Base-by-base conservation (phyloP, 441 rosid species). In the Sinapis alba region DNA sequence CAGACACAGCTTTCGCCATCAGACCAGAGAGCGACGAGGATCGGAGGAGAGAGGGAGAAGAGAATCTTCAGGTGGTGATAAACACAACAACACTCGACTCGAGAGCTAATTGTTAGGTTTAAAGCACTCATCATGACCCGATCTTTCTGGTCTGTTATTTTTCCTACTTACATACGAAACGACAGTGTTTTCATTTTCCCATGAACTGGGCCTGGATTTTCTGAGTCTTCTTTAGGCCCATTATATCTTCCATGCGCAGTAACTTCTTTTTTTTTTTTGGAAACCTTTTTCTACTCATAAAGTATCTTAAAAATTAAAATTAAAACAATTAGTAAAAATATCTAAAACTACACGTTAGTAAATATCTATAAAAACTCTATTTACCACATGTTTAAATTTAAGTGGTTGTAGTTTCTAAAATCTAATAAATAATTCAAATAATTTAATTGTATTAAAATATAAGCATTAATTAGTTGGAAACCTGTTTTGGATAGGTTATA, bases 1-100 rank as follows among this genome's bases (percentile, higher is more conserved):
- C 74, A 74, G 81, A 21, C 57, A 67, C 83, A 72, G 86, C 83
- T 62, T 89, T 91, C 79, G 96, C 93, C 98, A 94, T 94, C 76
- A 79, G 13, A 72, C 18, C 3, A 62, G 43, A 78, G 74, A 56
- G 19, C 7, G 51, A 78, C 13, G 74, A 62, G 15, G 71, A 78
- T 73, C 71, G 74, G 75, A 63, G 77, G 50, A 13, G 50, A 70
- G 77, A 64, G 41, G 32, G 74, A 68, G 18, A 13, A 45, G 74
- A 68, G 18, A 13, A 73, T 73, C 67, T 78, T 73, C 27, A 41
- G 16, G 47, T 41, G 16, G 7, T 43, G 50, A 43, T 43, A 4
- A 43, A 13, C 16, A 43, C 50, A 43, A 43, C 50, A 43, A 43
- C 32, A 62, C 62, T 21, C 62, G 18, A 62, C 62, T 19, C 60